These are phyloP conservation scores for Debaryomyces singareniensis DNA, from an alignment of 1,139 yeast species.

Conservation along the genomic window DNA sequence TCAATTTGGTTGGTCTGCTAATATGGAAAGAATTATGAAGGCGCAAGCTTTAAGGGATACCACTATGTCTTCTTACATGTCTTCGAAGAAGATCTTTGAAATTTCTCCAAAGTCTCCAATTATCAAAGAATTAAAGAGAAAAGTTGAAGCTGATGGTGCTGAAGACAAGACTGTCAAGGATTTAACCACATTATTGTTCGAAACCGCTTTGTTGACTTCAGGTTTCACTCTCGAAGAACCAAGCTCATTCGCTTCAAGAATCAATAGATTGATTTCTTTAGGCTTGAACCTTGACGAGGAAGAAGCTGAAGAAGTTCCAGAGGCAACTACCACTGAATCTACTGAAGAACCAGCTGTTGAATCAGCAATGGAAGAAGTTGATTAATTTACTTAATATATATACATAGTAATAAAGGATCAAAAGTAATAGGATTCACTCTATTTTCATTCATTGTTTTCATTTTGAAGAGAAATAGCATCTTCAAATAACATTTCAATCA, in stretches of 20 bases:
- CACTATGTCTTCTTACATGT: constrained; percentile 98
- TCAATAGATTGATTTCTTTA: constrained; percentile 94
- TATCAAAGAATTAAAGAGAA: constrained; percentile 90
- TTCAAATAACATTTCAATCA: constrained; percentile 30
- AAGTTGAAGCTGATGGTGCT: constrained; percentile 95
- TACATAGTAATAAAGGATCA: too few species aligned
- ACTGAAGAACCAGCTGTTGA: constrained; percentile 67
- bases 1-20: constrained; percentile 99
- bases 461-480: too few species aligned
- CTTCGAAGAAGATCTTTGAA: constrained; percentile 98
- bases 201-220: constrained; percentile 96
- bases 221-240: constrained; percentile 99
- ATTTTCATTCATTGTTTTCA: too few species aligned
- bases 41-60: constrained; percentile 99
- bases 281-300: constrained; percentile 98
- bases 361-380: constrained; percentile 99
- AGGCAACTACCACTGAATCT: constrained; percentile 46
- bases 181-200: constrained; percentile 91
- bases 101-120: constrained; percentile 95
- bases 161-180: constrained; percentile 98
- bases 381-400: constrained; percentile 55
- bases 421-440: too few species aligned
- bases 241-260: constrained; percentile 93
- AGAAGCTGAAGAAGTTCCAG: constrained; percentile 32
- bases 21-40: constrained; percentile 99